Conservation (phyloP, 768 basidiomycete species). For the Termitomyces sp. region DNA sequence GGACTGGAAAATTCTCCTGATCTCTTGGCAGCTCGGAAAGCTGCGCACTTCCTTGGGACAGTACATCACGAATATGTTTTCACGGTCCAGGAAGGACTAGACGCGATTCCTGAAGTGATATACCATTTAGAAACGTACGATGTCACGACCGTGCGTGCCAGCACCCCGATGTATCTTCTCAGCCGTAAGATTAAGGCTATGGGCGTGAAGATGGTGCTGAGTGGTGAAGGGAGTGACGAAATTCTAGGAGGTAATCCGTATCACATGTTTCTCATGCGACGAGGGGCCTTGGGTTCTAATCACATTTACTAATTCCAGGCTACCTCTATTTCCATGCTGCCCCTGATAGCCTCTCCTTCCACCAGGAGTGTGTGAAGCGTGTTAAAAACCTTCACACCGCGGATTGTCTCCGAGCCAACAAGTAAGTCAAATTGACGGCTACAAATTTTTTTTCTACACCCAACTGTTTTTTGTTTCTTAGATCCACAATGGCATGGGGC, state of each 20-base stretch:
- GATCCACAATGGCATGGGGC: slow-evolving; percentile 99
- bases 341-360: slow-evolving; percentile 82
- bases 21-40: slow-evolving; percentile 89
- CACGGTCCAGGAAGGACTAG: slow-evolving; percentile 96
- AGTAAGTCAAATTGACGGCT: slow-evolving; percentile 45
- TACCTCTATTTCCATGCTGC: slow-evolving; percentile 99
- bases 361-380: slow-evolving; percentile 91
- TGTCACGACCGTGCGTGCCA: slow-evolving; percentile 96
- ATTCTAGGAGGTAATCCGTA: slow-evolving; percentile 78
- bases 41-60: slow-evolving; percentile 89
- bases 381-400: slow-evolving; percentile 98
- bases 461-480: slow-evolving; percentile 22
- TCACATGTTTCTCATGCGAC: neutral
- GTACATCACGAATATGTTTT: slow-evolving; percentile 98
- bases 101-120: slow-evolving; percentile 96
- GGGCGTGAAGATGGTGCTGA: slow-evolving; percentile 99
- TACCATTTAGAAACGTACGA: slow-evolving; percentile 99
- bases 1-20: slow-evolving; percentile 95
- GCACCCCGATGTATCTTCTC: slow-evolving; percentile 98
- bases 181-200: slow-evolving; percentile 99
- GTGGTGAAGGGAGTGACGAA: slow-evolving; percentile 97
- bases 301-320: slow-evolving; percentile 41
- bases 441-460: neutral
- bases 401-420: slow-evolving; percentile 97
- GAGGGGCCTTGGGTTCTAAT: neutral